Evolutionary conservation across 805 yeast species (phyloP).

Genomic region (Metschnikowia lachancei): DNA sequence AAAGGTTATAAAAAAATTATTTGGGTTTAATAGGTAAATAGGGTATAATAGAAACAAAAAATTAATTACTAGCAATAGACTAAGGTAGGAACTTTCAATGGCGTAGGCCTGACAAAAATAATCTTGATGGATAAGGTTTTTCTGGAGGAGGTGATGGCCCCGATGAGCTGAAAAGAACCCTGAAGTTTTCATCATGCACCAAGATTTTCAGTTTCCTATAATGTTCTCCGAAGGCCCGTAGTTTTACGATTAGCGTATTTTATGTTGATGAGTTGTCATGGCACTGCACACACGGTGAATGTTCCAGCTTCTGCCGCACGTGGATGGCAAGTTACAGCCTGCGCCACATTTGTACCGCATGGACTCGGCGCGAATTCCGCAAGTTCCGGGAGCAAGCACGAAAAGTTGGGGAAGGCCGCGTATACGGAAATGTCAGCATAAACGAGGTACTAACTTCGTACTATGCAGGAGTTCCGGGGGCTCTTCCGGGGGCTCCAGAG

Average conservation of each 20-base stretch:
- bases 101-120: too few relatives aligned
- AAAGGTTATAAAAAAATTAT: slow-evolving; percentile 2
- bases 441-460: background rate
- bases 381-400: slow-evolving; percentile 2
- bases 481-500: too few relatives aligned
- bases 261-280: background rate
- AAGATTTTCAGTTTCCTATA: too few relatives aligned
- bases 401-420: background rate
- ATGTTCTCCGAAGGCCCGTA: too few relatives aligned
- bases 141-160: background rate
- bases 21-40: slow-evolving; percentile 5
- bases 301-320: slow-evolving; percentile 10
- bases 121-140: too few relatives aligned
- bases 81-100: background rate
- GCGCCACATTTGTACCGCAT: slow-evolving; percentile 2
- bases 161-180: too few relatives aligned
- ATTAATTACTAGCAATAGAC: too few relatives aligned
- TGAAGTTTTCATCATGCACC: too few relatives aligned
- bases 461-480: too few relatives aligned
- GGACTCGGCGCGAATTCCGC: slow-evolving; percentile 1
- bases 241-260: too few relatives aligned
- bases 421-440: background rate
- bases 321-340: background rate
- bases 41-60: slow-evolving; percentile 5
- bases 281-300: slow-evolving; percentile 3